phyloP scores from a whole-genome alignment of 2,329 filamentous ascomycete species.

The Leptosphaerulina australis region DNA sequence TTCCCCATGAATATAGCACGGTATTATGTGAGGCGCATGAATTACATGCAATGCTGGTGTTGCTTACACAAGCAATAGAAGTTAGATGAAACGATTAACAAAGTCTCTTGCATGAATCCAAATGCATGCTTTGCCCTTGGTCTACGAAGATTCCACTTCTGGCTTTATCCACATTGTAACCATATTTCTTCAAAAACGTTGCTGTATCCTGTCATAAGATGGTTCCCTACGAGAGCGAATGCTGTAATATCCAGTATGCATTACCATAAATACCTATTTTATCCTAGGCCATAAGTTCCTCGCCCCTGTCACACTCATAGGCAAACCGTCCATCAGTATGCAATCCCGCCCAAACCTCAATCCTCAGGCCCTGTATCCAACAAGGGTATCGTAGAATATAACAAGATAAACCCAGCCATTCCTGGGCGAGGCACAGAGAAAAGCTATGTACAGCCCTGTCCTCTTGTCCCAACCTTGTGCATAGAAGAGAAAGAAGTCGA shows the following conservation, averaged over 20 bases:
- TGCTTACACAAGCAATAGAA: too few relatives aligned
- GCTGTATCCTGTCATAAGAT: neutral
- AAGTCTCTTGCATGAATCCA: too few relatives aligned
- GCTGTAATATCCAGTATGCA: conserved; percentile 5
- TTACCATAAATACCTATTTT: conserved; percentile 7
- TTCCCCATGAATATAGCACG: too few relatives aligned
- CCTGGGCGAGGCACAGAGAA: conserved; percentile 5
- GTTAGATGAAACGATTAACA: too few relatives aligned
- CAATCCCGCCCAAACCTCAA: too few relatives aligned
- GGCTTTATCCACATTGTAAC: too few relatives aligned
- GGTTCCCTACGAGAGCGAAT: neutral
- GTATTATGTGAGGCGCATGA: too few relatives aligned
- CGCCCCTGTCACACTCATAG: neutral
- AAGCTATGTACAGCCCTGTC: conserved; percentile 24
- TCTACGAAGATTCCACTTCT: too few relatives aligned
- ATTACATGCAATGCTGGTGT: too few relatives aligned
- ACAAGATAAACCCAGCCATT: conserved; percentile 4
- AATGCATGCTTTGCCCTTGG: too few relatives aligned
- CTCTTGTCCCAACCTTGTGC: neutral
- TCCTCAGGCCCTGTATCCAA: conserved; percentile 1
- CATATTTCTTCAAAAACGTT: neutral
- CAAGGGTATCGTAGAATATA: conserved; percentile 7
- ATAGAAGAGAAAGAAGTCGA: conserved; percentile 14
- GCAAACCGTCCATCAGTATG: neutral
- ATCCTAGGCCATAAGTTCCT: neutral